Conservation (phyloP, 495 filamentous ascomycete species). For the Glutinoglossum americanum region DNA sequence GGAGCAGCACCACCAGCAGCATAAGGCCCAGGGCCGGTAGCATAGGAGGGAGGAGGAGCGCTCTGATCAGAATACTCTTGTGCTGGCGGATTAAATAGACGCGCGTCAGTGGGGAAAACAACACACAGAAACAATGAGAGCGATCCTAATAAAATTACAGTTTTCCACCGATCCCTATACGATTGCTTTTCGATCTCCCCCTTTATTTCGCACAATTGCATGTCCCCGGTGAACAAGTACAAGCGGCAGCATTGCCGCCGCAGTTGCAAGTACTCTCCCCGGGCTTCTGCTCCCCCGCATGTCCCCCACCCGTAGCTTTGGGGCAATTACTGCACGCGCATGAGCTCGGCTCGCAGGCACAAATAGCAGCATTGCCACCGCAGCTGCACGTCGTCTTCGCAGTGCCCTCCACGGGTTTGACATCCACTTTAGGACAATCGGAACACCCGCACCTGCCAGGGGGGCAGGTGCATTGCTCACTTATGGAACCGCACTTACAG, state of each 20-base stretch:
- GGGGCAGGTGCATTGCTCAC: slow-evolving; percentile 20
- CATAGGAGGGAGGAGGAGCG: background rate
- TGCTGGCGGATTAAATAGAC: background rate
- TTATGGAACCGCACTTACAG: slow-evolving; percentile 23
- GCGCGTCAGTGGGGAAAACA: background rate
- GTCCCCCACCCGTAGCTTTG: background rate
- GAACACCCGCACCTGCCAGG: slow-evolving; percentile 10
- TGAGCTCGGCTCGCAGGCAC: slow-evolving; percentile 15
- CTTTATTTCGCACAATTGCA: background rate
- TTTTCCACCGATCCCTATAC: background rate
- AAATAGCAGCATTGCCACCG: slow-evolving; percentile 9
- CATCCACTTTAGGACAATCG: slow-evolving; percentile 3
- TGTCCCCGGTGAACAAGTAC: background rate
- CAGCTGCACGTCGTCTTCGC: slow-evolving; percentile 17
- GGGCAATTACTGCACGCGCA: slow-evolving; percentile 16
- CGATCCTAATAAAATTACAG: background rate
- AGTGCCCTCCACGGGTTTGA: slow-evolving; percentile 8
- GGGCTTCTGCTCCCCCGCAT: background rate
- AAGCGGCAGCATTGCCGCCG: background rate
- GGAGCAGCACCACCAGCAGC: background rate
- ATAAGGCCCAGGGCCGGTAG: background rate
- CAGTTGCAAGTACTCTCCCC: background rate
- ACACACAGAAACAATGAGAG: background rate
- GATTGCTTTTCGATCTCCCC: background rate
- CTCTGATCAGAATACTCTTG: background rate